Percentiles rank a stretch among this genome's conserved stretches.
Evolutionary conservation across 768 basidiomycete genomes (phyloP).

Genomic region (Suillus variegatus): DNA sequence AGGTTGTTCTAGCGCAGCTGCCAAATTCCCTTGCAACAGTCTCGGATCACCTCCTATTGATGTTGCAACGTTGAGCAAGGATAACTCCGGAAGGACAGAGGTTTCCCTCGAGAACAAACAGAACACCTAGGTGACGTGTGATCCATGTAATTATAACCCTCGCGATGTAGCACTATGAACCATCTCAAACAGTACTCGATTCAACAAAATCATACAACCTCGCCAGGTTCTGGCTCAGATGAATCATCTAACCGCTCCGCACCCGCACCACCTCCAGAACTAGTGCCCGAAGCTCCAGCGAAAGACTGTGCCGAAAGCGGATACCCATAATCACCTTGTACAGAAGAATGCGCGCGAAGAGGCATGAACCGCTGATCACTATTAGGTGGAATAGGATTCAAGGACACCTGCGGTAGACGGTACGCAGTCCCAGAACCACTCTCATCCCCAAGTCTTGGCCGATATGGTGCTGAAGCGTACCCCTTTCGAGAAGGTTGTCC

Average conservation of each 20-base stretch:
- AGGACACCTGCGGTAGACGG: background rate
- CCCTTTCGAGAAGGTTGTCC: constrained; percentile 5
- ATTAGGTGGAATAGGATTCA: background rate
- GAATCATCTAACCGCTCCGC: too few relatives aligned
- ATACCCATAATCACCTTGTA: background rate
- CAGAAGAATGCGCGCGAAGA: background rate
- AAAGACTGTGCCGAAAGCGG: background rate
- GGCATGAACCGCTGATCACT: background rate
- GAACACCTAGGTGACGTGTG: background rate
- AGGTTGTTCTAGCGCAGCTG: too few relatives aligned
- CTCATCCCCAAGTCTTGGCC: constrained; percentile 16
- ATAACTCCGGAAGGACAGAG: too few relatives aligned
- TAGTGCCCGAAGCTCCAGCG: background rate
- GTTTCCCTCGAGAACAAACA: too few relatives aligned
- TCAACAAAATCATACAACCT: background rate
- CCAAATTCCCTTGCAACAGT: too few relatives aligned
- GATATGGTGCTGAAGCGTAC: constrained; percentile 19
- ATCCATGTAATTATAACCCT: too few relatives aligned
- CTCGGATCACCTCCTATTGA: too few relatives aligned
- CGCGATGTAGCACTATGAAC: background rate
- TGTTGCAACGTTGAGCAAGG: too few relatives aligned
- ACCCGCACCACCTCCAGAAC: background rate
- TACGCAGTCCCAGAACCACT: constrained; percentile 15
- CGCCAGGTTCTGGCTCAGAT: constrained; percentile 3
- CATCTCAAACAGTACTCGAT: background rate